A percentile compares a stretch with the other conserved stretches of the same genome.
phyloP scores from a whole-genome alignment of 495 filamentous ascomycete species.

The Aspergillus funiculosus region DNA sequence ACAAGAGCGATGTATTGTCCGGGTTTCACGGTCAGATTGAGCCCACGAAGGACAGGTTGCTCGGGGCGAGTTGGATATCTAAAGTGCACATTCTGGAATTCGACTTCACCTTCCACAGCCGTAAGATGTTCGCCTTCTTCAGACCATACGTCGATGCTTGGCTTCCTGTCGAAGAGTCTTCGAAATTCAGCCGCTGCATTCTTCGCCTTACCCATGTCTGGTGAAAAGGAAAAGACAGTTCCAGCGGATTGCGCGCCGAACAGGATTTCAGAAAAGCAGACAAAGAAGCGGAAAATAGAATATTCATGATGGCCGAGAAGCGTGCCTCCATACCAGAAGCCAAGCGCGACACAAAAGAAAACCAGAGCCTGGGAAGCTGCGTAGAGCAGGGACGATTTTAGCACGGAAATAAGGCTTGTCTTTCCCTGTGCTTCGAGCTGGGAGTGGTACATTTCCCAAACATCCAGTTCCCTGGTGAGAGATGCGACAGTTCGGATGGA shows the following conservation, averaged over 20 bases:
- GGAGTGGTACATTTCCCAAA: constrained; percentile 63
- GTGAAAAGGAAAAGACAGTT: constrained; percentile 78
- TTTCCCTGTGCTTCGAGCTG: constrained; percentile 59
- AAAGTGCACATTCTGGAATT: constrained; percentile 76
- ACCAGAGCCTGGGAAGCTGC: constrained; percentile 71
- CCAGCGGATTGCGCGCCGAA: constrained; percentile 82
- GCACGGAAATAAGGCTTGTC: constrained; percentile 57
- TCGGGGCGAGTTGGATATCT: constrained; percentile 75
- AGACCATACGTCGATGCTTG: constrained; percentile 79
- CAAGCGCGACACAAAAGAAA: constrained; percentile 81
- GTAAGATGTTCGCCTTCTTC: constrained; percentile 56
- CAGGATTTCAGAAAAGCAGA: constrained; percentile 73
- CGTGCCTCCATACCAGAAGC: constrained; percentile 88
- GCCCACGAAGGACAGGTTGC: constrained; percentile 68
- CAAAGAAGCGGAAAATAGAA: constrained; percentile 72
- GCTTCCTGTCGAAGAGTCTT: constrained; percentile 69
- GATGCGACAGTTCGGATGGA: constrained; percentile 93
- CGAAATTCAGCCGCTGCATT: constrained; percentile 71
- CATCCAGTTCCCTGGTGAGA: constrained; percentile 76
- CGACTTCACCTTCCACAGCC: constrained; percentile 59
- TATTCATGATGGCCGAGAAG: constrained; percentile 68
- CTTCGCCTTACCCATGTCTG: constrained; percentile 85
- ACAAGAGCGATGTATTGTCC: constrained; percentile 79
- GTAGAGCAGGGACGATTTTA: constrained; percentile 67
- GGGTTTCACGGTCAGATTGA: constrained; percentile 65